Evolutionary conservation across 2,329 filamentous ascomycete genomes (phyloP).

Genomic region (Talaromyces verruculosus): DNA sequence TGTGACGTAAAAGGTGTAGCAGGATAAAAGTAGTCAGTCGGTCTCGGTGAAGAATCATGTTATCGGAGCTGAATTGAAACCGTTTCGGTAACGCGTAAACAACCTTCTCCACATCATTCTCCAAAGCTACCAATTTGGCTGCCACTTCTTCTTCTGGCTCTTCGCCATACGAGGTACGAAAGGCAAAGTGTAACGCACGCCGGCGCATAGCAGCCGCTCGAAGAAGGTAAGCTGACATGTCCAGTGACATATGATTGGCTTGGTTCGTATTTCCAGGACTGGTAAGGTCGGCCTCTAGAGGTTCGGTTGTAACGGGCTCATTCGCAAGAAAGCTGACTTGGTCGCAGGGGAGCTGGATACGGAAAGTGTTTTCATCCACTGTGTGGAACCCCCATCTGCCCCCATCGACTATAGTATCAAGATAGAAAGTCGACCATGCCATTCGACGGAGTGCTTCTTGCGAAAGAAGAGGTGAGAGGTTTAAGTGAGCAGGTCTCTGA

Average conservation of each 20-base stretch:
- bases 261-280: background rate
- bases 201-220: constrained; percentile 3
- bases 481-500: background rate
- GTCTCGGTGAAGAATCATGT: background rate
- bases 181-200: constrained; percentile 4
- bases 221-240: constrained; percentile 9
- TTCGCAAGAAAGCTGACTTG: background rate
- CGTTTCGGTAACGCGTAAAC: background rate
- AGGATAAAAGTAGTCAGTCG: constrained; percentile 5
- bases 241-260: background rate
- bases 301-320: background rate
- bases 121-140: background rate
- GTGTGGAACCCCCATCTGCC: background rate
- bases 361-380: constrained; percentile 4
- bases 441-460: background rate
- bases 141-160: background rate
- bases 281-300: background rate
- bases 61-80: constrained; percentile 1
- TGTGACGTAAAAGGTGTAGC: constrained; percentile 5
- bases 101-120: background rate
- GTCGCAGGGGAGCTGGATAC: constrained; percentile 6
- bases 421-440: constrained; percentile 6
- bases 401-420: constrained; percentile 2
- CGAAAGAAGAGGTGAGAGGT: constrained; percentile 6
- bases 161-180: background rate